A percentile compares a stretch with the other conserved stretches of the same genome.
phyloP scores from a whole-genome alignment of 2,329 filamentous ascomycete genomes.

The Xylariaceae sp. region DNA sequence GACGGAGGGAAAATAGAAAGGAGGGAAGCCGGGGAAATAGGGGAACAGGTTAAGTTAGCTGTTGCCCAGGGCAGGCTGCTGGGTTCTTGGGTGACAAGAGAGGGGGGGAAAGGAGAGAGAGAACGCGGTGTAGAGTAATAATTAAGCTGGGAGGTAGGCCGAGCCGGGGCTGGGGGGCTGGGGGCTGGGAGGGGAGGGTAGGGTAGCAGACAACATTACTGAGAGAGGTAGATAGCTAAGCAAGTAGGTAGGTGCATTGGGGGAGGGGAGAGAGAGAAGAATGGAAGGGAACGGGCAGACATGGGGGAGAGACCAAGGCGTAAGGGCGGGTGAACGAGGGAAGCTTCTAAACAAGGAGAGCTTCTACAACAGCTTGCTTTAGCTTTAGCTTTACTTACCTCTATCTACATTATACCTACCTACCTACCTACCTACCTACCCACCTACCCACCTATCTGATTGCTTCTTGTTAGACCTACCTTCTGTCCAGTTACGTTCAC shows the following conservation, averaged over 20 bases:
- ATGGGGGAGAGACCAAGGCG: constrained; percentile 8
- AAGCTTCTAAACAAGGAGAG: constrained; percentile 5
- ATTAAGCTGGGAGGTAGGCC: constrained; percentile 7
- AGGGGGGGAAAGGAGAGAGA: constrained; percentile 4
- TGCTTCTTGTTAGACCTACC: constrained; percentile 12
- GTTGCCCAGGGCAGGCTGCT: constrained; percentile 28
- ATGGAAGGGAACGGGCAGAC: background rate
- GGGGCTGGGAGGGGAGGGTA: constrained; percentile 10
- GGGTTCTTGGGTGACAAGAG: constrained; percentile 14
- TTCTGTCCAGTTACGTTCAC: constrained; percentile 13
- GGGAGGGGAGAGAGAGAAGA: constrained; percentile 12
- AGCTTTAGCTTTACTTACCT: constrained; percentile 12
- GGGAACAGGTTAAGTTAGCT: constrained; percentile 25
- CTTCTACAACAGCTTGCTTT: constrained; percentile 14
- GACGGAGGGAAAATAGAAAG: constrained; percentile 22
- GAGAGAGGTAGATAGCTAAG: background rate
- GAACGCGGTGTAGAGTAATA: background rate
- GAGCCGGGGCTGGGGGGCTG: constrained; percentile 12
- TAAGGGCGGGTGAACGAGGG: constrained; percentile 2
- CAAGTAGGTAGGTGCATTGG: background rate
- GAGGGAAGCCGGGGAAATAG: constrained; percentile 18
- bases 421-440: too few relatives aligned
- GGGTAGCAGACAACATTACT: constrained; percentile 5
- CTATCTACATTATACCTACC: background rate
- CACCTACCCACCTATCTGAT: background rate